Evolutionary conservation across 257 asterid genomes (phyloP).

Genomic region (Petunia secreta): DNA sequence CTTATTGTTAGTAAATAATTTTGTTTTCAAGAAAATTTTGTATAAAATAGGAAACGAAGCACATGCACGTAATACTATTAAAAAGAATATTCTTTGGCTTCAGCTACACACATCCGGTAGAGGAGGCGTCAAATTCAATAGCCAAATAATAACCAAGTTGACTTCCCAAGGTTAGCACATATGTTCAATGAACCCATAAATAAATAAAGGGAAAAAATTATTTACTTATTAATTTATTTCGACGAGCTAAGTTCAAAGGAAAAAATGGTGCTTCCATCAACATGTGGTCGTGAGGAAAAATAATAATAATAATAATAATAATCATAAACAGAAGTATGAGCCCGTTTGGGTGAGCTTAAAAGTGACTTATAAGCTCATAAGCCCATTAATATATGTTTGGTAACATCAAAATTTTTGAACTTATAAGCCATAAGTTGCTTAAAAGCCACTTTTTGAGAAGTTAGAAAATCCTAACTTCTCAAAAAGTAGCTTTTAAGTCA

Average conservation of each 20-base stretch:
- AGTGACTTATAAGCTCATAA: too few relatives aligned
- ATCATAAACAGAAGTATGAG: neutral
- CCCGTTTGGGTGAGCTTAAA: too few relatives aligned
- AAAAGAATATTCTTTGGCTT: neutral
- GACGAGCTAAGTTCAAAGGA: neutral
- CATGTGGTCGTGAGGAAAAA: neutral
- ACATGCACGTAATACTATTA: conserved; percentile 16
- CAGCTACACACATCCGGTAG: neutral
- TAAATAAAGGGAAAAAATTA: neutral
- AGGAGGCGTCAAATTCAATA: neutral
- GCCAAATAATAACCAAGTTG: conserved; percentile 14
- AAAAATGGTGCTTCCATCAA: neutral
- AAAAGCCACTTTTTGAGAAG: too few relatives aligned
- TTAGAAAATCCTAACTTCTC: too few relatives aligned
- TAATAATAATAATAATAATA: neutral
- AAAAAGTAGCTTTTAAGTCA: too few relatives aligned
- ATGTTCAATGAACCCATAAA: conserved; percentile 9
- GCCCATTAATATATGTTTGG: too few relatives aligned
- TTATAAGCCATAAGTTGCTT: too few relatives aligned
- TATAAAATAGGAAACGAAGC: neutral
- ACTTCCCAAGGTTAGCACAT: neutral
- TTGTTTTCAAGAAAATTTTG: neutral
- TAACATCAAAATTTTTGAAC: too few relatives aligned
- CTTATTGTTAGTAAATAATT: too few relatives aligned
- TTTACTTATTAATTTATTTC: neutral